Conservation (phyloP, 768 basidiomycete species). For the Lactifluus hygrophoroides region DNA sequence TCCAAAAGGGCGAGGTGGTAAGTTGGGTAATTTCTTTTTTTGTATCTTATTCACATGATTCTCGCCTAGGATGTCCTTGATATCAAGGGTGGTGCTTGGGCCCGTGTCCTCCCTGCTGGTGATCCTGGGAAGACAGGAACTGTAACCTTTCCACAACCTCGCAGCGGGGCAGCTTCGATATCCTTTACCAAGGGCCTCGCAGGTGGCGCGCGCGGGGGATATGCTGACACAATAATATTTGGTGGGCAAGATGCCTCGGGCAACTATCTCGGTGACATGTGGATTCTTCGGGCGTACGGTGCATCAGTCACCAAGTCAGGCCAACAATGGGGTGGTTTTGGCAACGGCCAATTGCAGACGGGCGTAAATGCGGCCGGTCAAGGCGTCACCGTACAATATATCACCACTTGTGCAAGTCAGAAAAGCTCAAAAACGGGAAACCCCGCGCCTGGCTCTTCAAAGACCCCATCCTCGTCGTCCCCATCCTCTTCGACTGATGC, state of each 20-base stretch:
- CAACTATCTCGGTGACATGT: slow-evolving; percentile 62
- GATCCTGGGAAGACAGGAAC: slow-evolving; percentile 50
- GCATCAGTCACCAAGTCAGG: slow-evolving; percentile 49
- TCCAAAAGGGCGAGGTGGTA: slow-evolving; percentile 67
- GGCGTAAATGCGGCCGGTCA: slow-evolving; percentile 59
- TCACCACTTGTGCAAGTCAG: slow-evolving; percentile 49
- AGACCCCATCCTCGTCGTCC: slow-evolving; percentile 22
- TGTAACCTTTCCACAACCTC: slow-evolving; percentile 51
- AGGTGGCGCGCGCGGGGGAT: slow-evolving; percentile 38
- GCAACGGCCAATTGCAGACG: slow-evolving; percentile 50
- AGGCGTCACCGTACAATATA: slow-evolving; percentile 54
- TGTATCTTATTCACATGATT: neutral
- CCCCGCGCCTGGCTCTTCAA: neutral
- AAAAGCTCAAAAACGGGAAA: slow-evolving; percentile 15
- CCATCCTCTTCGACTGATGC: slow-evolving; percentile 4
- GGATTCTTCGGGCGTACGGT: slow-evolving; percentile 69
- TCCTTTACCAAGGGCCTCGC: slow-evolving; percentile 48
- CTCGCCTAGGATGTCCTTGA: slow-evolving; percentile 50
- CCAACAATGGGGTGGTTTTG: slow-evolving; percentile 54
- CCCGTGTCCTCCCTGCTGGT: slow-evolving; percentile 63
- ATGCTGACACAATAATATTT: slow-evolving; percentile 68
- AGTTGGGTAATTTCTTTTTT: slow-evolving; percentile 22
- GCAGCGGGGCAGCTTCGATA: slow-evolving; percentile 61
- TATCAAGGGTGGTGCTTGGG: slow-evolving; percentile 54
- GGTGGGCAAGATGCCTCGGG: slow-evolving; percentile 65